Evolutionary conservation across 345 rosid species (phyloP), one percentile per base, ranked within the genome.

Genomic region (Noccaea caerulescens): DNA sequence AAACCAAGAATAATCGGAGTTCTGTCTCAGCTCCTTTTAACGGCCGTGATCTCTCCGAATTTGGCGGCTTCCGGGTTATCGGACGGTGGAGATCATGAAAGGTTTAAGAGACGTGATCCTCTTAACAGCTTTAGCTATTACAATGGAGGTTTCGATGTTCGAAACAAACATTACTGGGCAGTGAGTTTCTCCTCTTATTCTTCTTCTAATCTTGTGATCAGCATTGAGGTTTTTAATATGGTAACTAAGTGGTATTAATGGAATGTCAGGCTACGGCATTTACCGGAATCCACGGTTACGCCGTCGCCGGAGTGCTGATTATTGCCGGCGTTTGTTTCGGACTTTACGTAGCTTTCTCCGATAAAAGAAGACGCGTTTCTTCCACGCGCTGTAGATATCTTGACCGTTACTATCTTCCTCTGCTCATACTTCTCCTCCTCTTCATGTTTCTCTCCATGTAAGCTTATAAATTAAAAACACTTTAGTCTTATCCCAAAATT

Each of bases 151-250:
- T 90, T 76, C 25, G 75, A 90, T 61, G 78, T 86, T 46, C 56
- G 63, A n/a, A 58, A 82, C 81, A 84, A 75, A 69, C 93, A 90
- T 76, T 90, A 88, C 7, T 88, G 88, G 93, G 83, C 88, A 11
- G 93, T 90, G 71, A 81, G 96, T 79, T 23, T 68, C 10, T 63
- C 11, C n/a, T 4, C 53, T 43, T 27, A 2, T 27, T 27, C 11
- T 14, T 4, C 53, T 47, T 72, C 62, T 23, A 12, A 25, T 32
- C 0, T 8, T 46, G 5, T 42, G 9, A 8, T 39, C 20, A 4
- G 42, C 16, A 16, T n/a, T 42, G 14, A 10, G 39, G 33, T 27
- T 58, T 3, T 27, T 27, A 25, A 7, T 46, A n/a, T 38, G 6
- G 14, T 63, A 13, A 30, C 6, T 10, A 52, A 54, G 10, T 30